Percentiles rank a stretch among this genome's conserved stretches.
Evolutionary conservation across 345 rosid species (phyloP).

Genomic region (Conringia planisiliqua): DNA sequence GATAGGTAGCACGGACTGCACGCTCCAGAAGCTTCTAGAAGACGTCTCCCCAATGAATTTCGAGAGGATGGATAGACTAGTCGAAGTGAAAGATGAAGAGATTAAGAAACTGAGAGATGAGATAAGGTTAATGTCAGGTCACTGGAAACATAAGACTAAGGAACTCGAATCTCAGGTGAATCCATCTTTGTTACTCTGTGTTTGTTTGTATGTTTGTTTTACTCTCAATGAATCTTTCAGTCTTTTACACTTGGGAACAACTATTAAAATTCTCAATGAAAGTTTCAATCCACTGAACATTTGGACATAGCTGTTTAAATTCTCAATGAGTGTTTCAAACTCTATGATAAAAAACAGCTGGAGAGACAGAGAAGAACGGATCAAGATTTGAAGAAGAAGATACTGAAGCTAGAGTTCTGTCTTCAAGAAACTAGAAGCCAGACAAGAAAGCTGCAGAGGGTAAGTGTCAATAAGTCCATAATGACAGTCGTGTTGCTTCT

Average conservation of each 20-base stretch:
- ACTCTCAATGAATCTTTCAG: background rate
- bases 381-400: constrained; percentile 34
- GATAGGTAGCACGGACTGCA: constrained; percentile 41
- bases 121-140: constrained; percentile 64
- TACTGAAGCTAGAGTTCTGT: constrained; percentile 35
- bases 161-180: constrained; percentile 78
- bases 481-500: background rate
- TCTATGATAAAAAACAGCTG: constrained; percentile 10
- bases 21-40: constrained; percentile 48
- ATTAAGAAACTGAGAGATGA: constrained; percentile 68
- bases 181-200: background rate
- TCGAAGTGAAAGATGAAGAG: constrained; percentile 60
- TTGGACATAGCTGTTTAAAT: background rate
- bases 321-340: background rate
- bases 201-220: background rate
- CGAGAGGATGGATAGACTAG: constrained; percentile 50
- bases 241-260: background rate
- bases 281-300: background rate
- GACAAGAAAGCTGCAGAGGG: constrained; percentile 71
- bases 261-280: background rate
- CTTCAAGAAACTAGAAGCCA: constrained; percentile 49
- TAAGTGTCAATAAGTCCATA: constrained; percentile 19
- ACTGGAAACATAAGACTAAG: constrained; percentile 74
- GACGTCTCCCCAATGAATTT: constrained; percentile 61
- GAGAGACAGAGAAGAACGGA: constrained; percentile 35